Percentiles rank a stretch among this genome's conserved stretches.
Evolutionary conservation across 2,329 filamentous ascomycete species (phyloP).

Genomic region (Calonectria pauciramosa): DNA sequence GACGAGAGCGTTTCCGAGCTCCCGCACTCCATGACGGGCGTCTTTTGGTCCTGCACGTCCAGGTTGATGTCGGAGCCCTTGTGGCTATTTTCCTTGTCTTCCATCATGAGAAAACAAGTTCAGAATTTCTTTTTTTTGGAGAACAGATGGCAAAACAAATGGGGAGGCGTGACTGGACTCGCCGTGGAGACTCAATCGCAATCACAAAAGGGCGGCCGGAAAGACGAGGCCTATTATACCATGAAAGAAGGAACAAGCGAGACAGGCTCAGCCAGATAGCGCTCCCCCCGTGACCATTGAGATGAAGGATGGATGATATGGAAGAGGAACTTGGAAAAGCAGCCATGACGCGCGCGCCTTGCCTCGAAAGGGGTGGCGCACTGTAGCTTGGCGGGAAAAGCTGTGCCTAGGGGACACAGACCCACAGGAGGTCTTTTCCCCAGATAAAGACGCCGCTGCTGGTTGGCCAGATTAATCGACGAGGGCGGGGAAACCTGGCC

Average conservation of each 20-base stretch:
- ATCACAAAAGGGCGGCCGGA: background rate
- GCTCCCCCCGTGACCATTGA: background rate
- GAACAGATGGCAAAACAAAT: background rate
- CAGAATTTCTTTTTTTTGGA: background rate
- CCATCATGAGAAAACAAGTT: background rate
- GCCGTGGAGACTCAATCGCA: background rate
- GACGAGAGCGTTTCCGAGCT: background rate
- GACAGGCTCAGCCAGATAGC: background rate
- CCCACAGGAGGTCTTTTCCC: conserved; percentile 5
- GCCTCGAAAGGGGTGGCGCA: conserved; percentile 8
- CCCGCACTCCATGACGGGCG: conserved; percentile 10
- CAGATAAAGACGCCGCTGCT: background rate
- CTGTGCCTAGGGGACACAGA: background rate
- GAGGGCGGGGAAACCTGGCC: conserved; percentile 17
- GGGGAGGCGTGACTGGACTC: background rate
- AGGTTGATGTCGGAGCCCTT: background rate
- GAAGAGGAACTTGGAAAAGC: background rate
- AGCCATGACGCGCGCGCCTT: conserved; percentile 1
- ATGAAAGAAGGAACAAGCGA: background rate
- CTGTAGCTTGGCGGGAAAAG: background rate
- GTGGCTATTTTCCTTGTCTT: conserved; percentile 9
- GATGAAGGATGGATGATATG: background rate
- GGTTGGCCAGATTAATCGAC: conserved; percentile 32
- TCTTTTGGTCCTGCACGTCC: conserved; percentile 7
- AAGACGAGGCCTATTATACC: background rate